Conservation (phyloP, 768 basidiomycete genomes). For the Agaricus subrufescens region DNA sequence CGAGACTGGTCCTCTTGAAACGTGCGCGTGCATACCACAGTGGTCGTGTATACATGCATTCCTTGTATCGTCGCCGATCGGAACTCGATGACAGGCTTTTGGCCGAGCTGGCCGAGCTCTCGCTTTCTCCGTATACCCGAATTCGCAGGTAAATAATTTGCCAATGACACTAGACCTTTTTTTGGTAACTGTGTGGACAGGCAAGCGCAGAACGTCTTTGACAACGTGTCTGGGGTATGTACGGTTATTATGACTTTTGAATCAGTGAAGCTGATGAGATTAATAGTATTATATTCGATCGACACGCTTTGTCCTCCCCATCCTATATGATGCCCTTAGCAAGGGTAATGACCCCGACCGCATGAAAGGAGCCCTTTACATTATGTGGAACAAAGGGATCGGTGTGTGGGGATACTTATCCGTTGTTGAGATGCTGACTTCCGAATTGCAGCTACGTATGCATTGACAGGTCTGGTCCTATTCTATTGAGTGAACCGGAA, state of each 20-base stretch:
- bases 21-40: constrained; percentile 78
- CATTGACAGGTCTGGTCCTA: constrained; percentile 51
- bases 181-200: constrained; percentile 27
- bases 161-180: background rate
- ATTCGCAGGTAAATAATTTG: constrained; percentile 54
- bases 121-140: constrained; percentile 76
- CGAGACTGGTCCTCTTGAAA: constrained; percentile 69
- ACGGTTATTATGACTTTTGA: constrained; percentile 2
- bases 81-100: constrained; percentile 70
- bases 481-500: background rate
- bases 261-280: constrained; percentile 10
- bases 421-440: constrained; percentile 1
- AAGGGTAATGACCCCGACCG: constrained; percentile 85
- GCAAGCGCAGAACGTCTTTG: constrained; percentile 63
- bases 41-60: constrained; percentile 71
- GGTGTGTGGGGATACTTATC: constrained; percentile 32
- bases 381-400: constrained; percentile 68
- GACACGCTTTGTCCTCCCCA: constrained; percentile 59
- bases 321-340: constrained; percentile 53
- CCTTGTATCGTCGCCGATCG: constrained; percentile 69
- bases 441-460: constrained; percentile 49
- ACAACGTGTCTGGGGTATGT: constrained; percentile 61
- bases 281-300: constrained; percentile 66
- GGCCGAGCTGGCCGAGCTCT: constrained; percentile 64
- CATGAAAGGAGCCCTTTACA: constrained; percentile 92